Evolutionary conservation across 2,329 filamentous ascomycete species (phyloP).

Genomic region (Xylogone sp.): DNA sequence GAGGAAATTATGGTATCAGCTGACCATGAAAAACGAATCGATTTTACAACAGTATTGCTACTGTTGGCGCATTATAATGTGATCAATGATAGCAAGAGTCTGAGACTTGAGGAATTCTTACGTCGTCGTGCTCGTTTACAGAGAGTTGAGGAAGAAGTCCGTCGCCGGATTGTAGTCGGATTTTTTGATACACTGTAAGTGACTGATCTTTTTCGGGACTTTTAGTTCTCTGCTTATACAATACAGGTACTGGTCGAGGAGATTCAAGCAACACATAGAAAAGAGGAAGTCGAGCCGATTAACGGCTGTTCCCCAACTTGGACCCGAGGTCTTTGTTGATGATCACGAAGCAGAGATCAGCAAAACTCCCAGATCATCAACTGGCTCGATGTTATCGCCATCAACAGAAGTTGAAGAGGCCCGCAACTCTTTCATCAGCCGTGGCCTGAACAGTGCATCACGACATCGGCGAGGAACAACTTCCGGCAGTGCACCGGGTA

Average conservation of each 20-base stretch:
- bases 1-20: slow-evolving; percentile 94
- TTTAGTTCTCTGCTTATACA: slow-evolving; percentile 14
- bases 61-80: slow-evolving; percentile 98
- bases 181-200: slow-evolving; percentile 89
- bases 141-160: slow-evolving; percentile 90
- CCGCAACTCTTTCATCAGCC: slow-evolving; percentile 23
- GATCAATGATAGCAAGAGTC: slow-evolving; percentile 94
- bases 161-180: slow-evolving; percentile 82
- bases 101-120: slow-evolving; percentile 89
- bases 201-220: neutral
- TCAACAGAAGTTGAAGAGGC: slow-evolving; percentile 18
- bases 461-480: slow-evolving; percentile 15
- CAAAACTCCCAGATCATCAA: slow-evolving; percentile 15
- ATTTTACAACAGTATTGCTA: slow-evolving; percentile 90
- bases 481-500: neutral
- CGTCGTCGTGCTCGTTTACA: slow-evolving; percentile 86
- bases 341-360: slow-evolving; percentile 51
- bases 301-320: slow-evolving; percentile 72
- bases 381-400: slow-evolving; percentile 19
- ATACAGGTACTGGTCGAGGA: slow-evolving; percentile 71
- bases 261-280: slow-evolving; percentile 73
- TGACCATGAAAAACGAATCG: slow-evolving; percentile 83
- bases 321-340: slow-evolving; percentile 86
- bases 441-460: slow-evolving; percentile 23
- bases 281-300: slow-evolving; percentile 72